Base-by-base conservation (phyloP, 2,329 filamentous ascomycete species). In the Aspergillus texensis region DNA sequence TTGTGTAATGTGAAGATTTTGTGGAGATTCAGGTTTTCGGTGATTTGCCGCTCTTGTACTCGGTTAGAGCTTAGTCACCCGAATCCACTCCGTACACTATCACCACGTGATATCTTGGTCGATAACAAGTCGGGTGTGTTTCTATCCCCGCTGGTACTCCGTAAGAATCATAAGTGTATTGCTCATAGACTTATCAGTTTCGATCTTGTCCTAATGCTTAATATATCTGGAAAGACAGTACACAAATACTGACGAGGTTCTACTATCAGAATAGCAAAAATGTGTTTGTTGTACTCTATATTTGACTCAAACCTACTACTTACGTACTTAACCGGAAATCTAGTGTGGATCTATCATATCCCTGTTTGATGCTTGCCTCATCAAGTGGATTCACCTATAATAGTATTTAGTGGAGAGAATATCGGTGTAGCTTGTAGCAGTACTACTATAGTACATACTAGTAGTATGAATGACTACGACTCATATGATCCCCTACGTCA, bases 41-140 rank as follows among this genome's bases (percentile, higher is more conserved):
- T 12, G 32, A 16, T 16, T 36, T 36, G 14, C 34, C 14, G 5
- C 14, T 36, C 9, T 39, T 55, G 2, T 34, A 11, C 14, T 55
- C 52, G 52, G 30, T 32, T 39, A 52, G 16, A 2, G 45, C 46
- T 64, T 57, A 64, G 62, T 64, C 62, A 64, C 36, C 10, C 6
- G n/a, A 19, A n/a, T 16, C 21, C 12, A 28, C 28, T 11, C 1
- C 16, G 24, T 28, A 16, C 21, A 14, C 60, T 59, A 62, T 62
- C 56, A 34, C 19, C 62, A 63, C 54, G 58, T 57, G 62, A 60
- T 48, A 24, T 6, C 2, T 36, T 36, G 14, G 14, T 36, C 14
- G 34, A 36, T 36, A 36, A 36, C 34, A 36, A 16, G 8, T 24
- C 21, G 1, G 21, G 21, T 32, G 30, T 32, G 26, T 28, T 28